phyloP scores from a whole-genome alignment of 2,329 filamentous ascomycete species.

The Venturia carpophila region DNA sequence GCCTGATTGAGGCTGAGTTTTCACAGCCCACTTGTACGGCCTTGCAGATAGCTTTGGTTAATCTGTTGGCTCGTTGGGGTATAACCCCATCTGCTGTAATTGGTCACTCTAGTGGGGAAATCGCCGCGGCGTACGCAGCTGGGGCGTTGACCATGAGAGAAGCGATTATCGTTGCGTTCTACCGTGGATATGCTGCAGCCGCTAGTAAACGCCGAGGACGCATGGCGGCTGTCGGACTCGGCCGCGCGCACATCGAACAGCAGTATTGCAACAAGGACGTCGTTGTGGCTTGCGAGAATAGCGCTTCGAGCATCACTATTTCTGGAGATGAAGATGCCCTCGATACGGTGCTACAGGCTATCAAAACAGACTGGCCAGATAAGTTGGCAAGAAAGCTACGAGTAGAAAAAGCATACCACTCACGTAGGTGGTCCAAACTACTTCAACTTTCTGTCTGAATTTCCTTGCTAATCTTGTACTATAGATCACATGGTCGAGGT shows the following conservation, averaged over 20 bases:
- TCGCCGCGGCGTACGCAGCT: conserved; percentile 20
- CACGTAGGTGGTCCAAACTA: no score
- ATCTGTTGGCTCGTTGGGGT: conserved; percentile 21
- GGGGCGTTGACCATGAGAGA: conserved; percentile 18
- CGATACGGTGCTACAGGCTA: conserved; percentile 15
- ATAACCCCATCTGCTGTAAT: conserved; percentile 15
- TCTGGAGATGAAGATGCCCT: conserved; percentile 20
- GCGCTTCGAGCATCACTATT: conserved; percentile 8
- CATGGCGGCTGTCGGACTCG: no score
- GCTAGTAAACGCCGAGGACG: neutral
- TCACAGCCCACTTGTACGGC: conserved; percentile 23
- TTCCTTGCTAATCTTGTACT: no score
- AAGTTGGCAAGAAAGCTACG: conserved; percentile 20
- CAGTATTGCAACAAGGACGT: no score
- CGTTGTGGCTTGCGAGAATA: conserved; percentile 14
- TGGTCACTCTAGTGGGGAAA: conserved; percentile 21
- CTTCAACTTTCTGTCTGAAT: no score
- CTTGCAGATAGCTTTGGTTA: conserved; percentile 24
- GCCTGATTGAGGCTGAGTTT: conserved; percentile 20
- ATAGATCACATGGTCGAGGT: no score
- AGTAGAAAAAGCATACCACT: conserved; percentile 28
- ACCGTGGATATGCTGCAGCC: conserved; percentile 18
- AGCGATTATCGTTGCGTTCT: conserved; percentile 20
- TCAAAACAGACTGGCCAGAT: neutral
- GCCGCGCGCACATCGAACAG: no score